Base-by-base conservation (phyloP, 805 yeast species). In the Kuraishia capsulata region DNA sequence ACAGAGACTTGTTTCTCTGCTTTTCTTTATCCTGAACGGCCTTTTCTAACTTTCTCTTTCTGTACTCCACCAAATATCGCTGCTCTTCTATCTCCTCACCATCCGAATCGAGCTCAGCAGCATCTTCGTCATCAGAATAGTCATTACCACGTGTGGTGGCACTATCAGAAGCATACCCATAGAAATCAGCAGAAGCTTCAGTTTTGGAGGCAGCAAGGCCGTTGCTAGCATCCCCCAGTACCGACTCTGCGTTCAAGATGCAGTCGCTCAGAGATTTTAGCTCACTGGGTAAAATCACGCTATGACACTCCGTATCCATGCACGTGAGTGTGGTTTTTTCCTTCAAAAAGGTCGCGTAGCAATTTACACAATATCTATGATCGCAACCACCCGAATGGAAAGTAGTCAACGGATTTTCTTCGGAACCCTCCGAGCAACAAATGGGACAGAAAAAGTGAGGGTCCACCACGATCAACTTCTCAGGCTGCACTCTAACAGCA, bases 361-460 rank as follows among this genome's bases (percentile, higher is more conserved):
- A 90, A 10, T 60, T 62, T 2, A 64, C 47, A 53, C 98, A 92
- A 47, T 65, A 82, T 37, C 62, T 64, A 56, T 90, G 96, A 6
- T 67, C 69, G 56, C 97, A 92, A 13, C 67, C 67, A 14, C 39
- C 24, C 13, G 86, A 55, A 3, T 69, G 57, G 48, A 76, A 84
- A 2, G 62, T 57, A 6, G 42, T 38, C 24, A 61, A 39, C 2
- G 33, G 69, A 48, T 41, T 57, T 39, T 49, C 51, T 14, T 43
- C 43, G 0, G 52, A 51, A 20, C 62, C 64, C 1, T 70, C 71
- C 18, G 80, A 81, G 54, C 86, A 84, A 57, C 96, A 89, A n/a
- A 89, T 78, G 13, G 57, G 49, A 53, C 96, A 87, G 20, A 54
- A 43, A 44, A 66, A 73, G 10, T 3, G 37, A 18, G 36, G 47